phyloP scores from a whole-genome alignment of 2,329 filamentous ascomycete genomes.

The Fusarium cicatricum region DNA sequence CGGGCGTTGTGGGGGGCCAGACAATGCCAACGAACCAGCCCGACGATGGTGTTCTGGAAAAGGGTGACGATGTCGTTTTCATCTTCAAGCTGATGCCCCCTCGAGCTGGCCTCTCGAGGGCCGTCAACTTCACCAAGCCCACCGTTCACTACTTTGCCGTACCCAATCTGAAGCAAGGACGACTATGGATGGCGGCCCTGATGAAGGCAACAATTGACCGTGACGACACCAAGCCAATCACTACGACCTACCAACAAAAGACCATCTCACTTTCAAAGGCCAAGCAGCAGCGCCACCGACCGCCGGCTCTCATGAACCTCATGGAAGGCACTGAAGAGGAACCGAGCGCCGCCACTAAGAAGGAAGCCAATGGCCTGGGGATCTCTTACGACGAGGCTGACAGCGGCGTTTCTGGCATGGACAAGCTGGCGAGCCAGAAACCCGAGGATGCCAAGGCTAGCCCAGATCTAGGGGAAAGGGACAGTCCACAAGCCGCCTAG shows the following conservation, averaged over 20 bases:
- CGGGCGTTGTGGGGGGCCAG: slow-evolving; percentile 71
- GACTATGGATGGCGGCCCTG: slow-evolving; percentile 96
- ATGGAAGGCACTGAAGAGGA: slow-evolving; percentile 53
- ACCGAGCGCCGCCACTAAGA: slow-evolving; percentile 29
- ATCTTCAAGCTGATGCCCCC: slow-evolving; percentile 98
- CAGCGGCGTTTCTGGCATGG: slow-evolving; percentile 54
- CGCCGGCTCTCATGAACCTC: slow-evolving; percentile 84
- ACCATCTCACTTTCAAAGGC: slow-evolving; percentile 94
- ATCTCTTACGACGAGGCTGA: slow-evolving; percentile 54
- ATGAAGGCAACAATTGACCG: slow-evolving; percentile 99
- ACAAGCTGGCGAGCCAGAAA: slow-evolving; percentile 48
- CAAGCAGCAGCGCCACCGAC: slow-evolving; percentile 84
- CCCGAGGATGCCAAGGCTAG: slow-evolving; percentile 45
- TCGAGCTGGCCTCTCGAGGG: slow-evolving; percentile 83
- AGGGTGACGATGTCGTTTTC: slow-evolving; percentile 79
- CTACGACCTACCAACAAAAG: slow-evolving; percentile 95
- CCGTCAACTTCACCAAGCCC: slow-evolving; percentile 97
- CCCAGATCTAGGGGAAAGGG: slow-evolving; percentile 42
- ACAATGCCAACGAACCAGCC: slow-evolving; percentile 62
- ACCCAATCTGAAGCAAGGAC: slow-evolving; percentile 85
- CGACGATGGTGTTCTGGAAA: slow-evolving; percentile 46
- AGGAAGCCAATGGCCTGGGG: slow-evolving; percentile 50
- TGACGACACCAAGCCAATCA: slow-evolving; percentile 80
- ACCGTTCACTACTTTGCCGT: slow-evolving; percentile 98
- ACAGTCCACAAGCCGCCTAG: slow-evolving; percentile 38